Base-by-base conservation (phyloP, 257 asterid species). In the Fraxinus pennsylvanica region DNA sequence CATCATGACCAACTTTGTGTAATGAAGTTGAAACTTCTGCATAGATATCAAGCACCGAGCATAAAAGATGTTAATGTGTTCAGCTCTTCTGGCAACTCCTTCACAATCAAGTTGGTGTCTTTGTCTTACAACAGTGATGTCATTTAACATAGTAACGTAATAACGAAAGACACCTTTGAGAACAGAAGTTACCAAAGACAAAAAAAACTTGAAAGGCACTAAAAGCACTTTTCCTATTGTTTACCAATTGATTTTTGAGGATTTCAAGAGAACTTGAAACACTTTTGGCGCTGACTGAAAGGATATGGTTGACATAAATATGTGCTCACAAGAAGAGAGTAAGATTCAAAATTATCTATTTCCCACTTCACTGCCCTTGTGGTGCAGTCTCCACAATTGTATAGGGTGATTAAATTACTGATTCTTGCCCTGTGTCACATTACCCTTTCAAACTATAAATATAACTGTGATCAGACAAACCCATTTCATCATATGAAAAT, bases 11-110 rank as follows among this genome's bases (percentile, higher is more conserved):
- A 35, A n/a, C 95, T 91, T 72, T 81, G 79, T 77, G 66, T 81
- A 39, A 83, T 78, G 86, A 95, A 95, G 88, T 68, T 84, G 84
- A 86, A 88, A 74, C 86, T 95, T 84, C 83, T 95, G n/a, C 80
- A 79, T 19, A 82, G 86, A 68, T 78, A 85, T 78, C 78, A 21
- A 29, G 81, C 86, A 3, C 90, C 83, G 67, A 82, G 85, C 74
- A 67, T 78, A 71, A 84, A 87, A 77, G 94, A 90, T 80, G 84
- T 74, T 76, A 87, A 84, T 36, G 88, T 74, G 39, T 86, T 84
- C 81, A 75, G 83, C 63, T 80, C 83, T 80, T 80, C 82, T 19
- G 81, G 85, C 80, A 89, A 89, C 79, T 78, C 82, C 65, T 95
- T 91, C 85, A 85, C 84, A 10, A 81, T 91, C 84, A 93, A 87